A percentile compares a stretch with the other conserved stretches of the same genome.
phyloP scores from a whole-genome alignment of 148 eudicot species.

The Drosera capensis region DNA sequence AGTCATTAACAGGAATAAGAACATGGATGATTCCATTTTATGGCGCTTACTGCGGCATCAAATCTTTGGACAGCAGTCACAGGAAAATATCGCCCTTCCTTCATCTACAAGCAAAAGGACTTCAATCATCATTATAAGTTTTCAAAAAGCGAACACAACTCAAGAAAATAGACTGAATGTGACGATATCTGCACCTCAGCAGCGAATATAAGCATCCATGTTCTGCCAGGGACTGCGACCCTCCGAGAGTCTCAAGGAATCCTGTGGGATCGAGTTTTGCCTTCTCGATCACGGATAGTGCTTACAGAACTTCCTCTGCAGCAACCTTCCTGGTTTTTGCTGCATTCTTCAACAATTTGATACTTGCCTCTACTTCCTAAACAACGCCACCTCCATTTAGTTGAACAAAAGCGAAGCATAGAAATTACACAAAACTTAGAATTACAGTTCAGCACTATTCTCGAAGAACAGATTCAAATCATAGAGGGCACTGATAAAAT shows the following conservation, averaged over 20 bases:
- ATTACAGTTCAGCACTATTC: too few species aligned
- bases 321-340: conserved; percentile 70
- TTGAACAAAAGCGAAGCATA: too few species aligned
- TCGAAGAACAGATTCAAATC: too few species aligned
- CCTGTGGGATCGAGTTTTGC: conserved; percentile 60
- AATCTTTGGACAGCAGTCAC: conserved; percentile 93
- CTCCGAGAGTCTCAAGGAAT: conserved; percentile 78
- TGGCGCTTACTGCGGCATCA: conserved; percentile 88
- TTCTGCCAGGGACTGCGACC: conserved; percentile 78
- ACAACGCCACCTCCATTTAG: too few species aligned
- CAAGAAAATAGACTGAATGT: too few species aligned
- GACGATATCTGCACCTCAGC: conserved; percentile 62
- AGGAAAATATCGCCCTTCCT: conserved; percentile 67
- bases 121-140: neutral
- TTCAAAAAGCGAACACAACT: neutral
- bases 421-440: too few species aligned
- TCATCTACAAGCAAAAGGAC: conserved; percentile 26
- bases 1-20: too few species aligned
- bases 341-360: conserved; percentile 59
- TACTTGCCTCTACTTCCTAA: conserved; percentile 60
- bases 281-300: conserved; percentile 66
- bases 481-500: too few species aligned
- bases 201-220: conserved; percentile 96
- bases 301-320: conserved; percentile 35
- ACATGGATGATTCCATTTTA: too few species aligned